Percentiles rank a stretch among this genome's conserved stretches.
These are phyloP conservation scores for Solanum gandarillasii DNA, from an alignment of 257 asterid genomes.

Conservation along the genomic window DNA sequence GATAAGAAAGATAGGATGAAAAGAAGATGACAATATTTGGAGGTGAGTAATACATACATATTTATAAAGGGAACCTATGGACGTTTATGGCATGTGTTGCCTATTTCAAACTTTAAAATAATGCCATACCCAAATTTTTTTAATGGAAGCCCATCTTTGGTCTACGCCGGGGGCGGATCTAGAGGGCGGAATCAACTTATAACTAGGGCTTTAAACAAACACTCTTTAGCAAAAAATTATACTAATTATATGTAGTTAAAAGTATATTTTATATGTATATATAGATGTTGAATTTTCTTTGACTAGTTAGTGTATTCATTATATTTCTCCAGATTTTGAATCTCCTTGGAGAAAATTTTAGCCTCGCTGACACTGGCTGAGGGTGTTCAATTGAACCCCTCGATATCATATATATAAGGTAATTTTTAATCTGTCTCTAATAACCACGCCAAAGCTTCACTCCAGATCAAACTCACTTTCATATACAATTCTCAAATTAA, in stretches of 20 bases:
- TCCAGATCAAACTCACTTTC: not conserved
- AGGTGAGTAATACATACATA: not conserved
- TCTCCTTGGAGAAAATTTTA: fast-evolving
- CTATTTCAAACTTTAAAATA: not conserved
- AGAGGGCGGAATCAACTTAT: not conserved
- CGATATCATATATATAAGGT: too few relatives aligned
- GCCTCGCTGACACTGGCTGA: not conserved
- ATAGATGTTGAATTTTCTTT: not conserved
- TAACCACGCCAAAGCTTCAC: not conserved
- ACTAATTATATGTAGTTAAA: not conserved
- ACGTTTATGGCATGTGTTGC: slow-evolving; percentile 20
- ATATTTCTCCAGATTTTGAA: too few relatives aligned
- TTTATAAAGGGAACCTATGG: slow-evolving; percentile 31
- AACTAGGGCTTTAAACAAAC: too few relatives aligned
- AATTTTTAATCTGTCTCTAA: not conserved
- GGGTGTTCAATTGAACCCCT: not conserved
- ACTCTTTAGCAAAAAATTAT: too few relatives aligned
- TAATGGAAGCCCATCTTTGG: not conserved
- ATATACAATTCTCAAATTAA: not conserved
- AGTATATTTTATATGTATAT: not conserved
- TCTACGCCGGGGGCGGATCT: not conserved
- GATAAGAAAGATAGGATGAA: not conserved
- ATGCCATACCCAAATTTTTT: not conserved
- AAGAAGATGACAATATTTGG: not conserved
- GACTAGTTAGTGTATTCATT: too few relatives aligned